Base-by-base conservation (phyloP, 768 basidiomycete genomes). In the Mycena indigotica region DNA sequence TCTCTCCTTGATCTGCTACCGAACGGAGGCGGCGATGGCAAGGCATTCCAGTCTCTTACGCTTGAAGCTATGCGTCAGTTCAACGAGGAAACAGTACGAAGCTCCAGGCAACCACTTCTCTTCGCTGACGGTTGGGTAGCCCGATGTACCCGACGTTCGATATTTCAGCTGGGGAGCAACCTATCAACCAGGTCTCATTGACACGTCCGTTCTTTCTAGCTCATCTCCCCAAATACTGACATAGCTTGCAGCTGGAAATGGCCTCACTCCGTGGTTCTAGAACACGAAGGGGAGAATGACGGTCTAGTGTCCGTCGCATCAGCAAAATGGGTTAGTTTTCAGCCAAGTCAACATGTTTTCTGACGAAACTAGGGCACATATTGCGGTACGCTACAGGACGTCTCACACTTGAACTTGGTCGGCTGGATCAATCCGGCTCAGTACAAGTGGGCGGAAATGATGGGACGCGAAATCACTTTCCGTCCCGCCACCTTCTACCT, bases 161-260 rank as follows among this genome's bases (percentile, higher is more conserved):
- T 99, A 99, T 72, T 96, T 91, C 65, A 94, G 91, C 67, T 99
- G 94, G 92, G 97, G 97, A 12, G 97, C 97, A 2, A 80, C 81
- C 13, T 95, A 95, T 67, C 83, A 89, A 16, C 96, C 97, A 4
- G 90, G 91, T 1, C 72, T 96, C 48, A 86, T 98, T 44, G 95
- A 98, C 72, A 90, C 93, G 0, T 97, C 91, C 15, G 8, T 21
- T 19, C 19, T 13, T 16, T 44, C 75, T 16, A 24, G 4, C 5
- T 28, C 21, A 28, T 19, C 39, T 13, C 23, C 23, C 24, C 3
- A 5, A 41, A 50, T 46, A 46, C 39, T 24, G 19, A 44, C 24
- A 4, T 32, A 72, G 73, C 19, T 41, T 40, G 3, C 35, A 78
- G 77, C 67, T 48, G 62, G 62, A 63, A 63, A 39, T 89, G 85